Evolutionary conservation across 345 rosid species (phyloP).

Genomic region (Lenwebbia sp.): DNA sequence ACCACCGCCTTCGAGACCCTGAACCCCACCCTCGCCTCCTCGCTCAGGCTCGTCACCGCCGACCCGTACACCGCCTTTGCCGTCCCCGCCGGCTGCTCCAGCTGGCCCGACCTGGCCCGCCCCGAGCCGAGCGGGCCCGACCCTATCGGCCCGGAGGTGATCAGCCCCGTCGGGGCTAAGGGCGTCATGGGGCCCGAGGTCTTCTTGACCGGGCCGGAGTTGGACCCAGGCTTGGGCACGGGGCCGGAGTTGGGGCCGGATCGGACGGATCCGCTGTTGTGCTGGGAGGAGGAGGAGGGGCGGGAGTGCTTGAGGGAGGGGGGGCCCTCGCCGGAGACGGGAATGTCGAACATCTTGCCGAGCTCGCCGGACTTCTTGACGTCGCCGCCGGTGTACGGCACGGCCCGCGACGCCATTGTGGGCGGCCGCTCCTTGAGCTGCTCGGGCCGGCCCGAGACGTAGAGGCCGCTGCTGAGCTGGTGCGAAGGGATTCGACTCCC

Average conservation of each 20-base stretch:
- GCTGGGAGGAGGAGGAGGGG: constrained; percentile 57
- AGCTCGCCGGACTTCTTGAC: constrained; percentile 91
- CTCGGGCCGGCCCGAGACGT: constrained; percentile 76
- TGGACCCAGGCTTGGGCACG: constrained; percentile 47
- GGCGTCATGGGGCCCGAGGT: constrained; percentile 64
- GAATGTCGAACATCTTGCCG: constrained; percentile 90
- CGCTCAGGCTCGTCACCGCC: constrained; percentile 58
- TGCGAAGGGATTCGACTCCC: constrained; percentile 72
- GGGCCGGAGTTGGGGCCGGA: constrained; percentile 77
- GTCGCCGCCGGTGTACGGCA: constrained; percentile 91
- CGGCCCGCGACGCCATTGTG: constrained; percentile 67
- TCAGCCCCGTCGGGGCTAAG: constrained; percentile 80
- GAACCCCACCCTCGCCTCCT: constrained; percentile 61
- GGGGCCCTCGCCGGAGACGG: constrained; percentile 27
- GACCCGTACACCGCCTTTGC: constrained; percentile 64
- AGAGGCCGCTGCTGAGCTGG: constrained; percentile 74
- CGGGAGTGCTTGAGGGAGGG: constrained; percentile 37
- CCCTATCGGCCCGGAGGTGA: constrained; percentile 60
- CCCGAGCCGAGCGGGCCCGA: constrained; percentile 44
- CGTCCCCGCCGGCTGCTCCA: constrained; percentile 32
- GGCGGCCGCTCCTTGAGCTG: constrained; percentile 65
- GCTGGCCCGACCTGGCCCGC: constrained; percentile 66
- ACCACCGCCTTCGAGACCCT: constrained; percentile 63
- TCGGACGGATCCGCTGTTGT: constrained; percentile 73
- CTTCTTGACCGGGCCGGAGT: constrained; percentile 57